Conservation (phyloP, 2,329 filamentous ascomycete genomes). For the Arachnomyces sp. region DNA sequence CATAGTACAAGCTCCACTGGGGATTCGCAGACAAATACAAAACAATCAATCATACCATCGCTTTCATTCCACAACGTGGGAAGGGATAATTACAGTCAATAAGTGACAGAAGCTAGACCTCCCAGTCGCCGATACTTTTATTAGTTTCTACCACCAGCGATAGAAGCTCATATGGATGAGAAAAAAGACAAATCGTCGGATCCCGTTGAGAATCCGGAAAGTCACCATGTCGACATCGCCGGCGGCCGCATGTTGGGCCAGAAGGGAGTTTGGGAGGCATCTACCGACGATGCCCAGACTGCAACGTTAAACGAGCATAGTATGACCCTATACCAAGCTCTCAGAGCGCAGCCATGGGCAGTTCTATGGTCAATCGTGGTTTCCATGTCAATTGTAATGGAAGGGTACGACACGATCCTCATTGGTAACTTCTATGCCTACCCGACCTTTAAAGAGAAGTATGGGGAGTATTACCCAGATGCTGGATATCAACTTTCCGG, state of each 20-base stretch:
- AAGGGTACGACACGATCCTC: conserved; percentile 25
- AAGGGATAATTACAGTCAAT: too few species aligned
- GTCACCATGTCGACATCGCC: too few species aligned
- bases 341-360: conserved; percentile 2
- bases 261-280: not conserved
- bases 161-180: too few species aligned
- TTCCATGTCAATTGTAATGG: conserved; percentile 41
- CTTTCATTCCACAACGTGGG: too few species aligned
- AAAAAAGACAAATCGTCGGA: too few species aligned
- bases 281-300: not conserved
- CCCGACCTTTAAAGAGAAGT: conserved; percentile 1
- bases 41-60: too few species aligned
- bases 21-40: too few species aligned
- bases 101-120: too few species aligned
- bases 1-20: too few species aligned
- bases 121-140: too few species aligned
- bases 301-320: not conserved
- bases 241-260: not conserved
- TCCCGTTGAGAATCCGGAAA: too few species aligned
- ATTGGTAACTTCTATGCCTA: conserved; percentile 14
- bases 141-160: too few species aligned
- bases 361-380: conserved; percentile 26
- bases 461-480: conserved; percentile 5
- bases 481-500: not conserved
- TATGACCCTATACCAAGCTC: not conserved